Conservation (phyloP, 805 yeast genomes). For the Nakazawaea wickerhamii region DNA sequence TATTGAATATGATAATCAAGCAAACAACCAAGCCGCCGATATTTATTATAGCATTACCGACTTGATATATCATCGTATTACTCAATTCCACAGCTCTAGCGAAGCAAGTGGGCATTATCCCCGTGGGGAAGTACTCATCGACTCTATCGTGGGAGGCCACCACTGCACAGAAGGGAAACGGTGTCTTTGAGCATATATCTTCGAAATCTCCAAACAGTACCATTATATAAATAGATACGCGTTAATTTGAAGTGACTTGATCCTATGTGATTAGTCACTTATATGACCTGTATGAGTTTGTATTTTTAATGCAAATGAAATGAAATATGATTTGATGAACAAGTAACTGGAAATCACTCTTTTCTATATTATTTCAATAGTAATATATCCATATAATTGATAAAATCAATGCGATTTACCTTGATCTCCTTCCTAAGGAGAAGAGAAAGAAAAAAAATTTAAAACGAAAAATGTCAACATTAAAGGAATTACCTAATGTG, state of each 20-base stretch:
- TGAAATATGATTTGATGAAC: no score
- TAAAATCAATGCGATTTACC: not conserved
- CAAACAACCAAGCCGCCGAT: slow-evolving; percentile 64
- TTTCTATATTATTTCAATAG: no score
- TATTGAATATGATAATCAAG: slow-evolving; percentile 67
- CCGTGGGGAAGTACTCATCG: slow-evolving; percentile 36
- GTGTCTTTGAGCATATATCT: slow-evolving; percentile 56
- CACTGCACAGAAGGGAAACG: slow-evolving; percentile 78
- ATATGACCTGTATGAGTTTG: no score
- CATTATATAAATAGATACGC: no score
- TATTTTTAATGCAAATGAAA: no score
- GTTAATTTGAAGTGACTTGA: not conserved
- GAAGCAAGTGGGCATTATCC: slow-evolving; percentile 74
- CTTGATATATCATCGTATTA: slow-evolving; percentile 83
- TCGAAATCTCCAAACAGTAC: slow-evolving; percentile 60
- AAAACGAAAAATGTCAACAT: not conserved
- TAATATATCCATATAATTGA: no score
- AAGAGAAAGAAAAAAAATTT: not conserved
- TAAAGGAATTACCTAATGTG: not conserved
- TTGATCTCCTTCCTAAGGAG: not conserved
- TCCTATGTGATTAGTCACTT: not conserved
- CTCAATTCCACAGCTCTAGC: slow-evolving; percentile 84
- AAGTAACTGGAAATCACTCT: no score
- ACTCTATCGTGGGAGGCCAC: slow-evolving; percentile 43
- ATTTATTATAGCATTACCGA: slow-evolving; percentile 83